Conservation (phyloP, 352 stramenopile species). For the Phytophthora podocarpi region DNA sequence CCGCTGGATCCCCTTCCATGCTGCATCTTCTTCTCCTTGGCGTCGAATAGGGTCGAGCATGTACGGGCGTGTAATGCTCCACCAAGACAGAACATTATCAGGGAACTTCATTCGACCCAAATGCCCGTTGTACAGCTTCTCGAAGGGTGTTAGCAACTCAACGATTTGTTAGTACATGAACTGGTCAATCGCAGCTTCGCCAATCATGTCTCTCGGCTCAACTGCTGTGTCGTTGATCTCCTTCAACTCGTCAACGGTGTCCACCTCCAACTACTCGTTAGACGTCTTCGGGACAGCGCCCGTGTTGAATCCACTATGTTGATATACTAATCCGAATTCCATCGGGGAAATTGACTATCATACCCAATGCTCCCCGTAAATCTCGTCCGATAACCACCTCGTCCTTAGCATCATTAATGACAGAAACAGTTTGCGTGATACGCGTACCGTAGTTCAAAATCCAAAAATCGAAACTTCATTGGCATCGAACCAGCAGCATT, state of each 20-base stretch:
- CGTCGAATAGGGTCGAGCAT: not conserved
- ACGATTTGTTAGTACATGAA: not conserved
- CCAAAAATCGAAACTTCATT: slow-evolving; percentile 8
- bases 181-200: not conserved
- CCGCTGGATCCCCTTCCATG: not conserved
- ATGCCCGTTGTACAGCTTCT: not conserved
- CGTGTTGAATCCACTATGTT: not conserved
- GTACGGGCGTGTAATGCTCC: not conserved
- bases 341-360: slow-evolving; percentile 1
- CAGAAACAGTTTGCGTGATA: not conserved
- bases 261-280: too few relatives aligned
- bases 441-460: not conserved
- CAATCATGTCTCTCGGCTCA: not conserved
- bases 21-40: not conserved
- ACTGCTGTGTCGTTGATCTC: slow-evolving; percentile 1
- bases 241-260: not conserved
- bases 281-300: too few relatives aligned
- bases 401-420: slow-evolving; percentile 1
- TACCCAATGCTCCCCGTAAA: not conserved
- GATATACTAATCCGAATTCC: not conserved
- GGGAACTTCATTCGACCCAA: slow-evolving; percentile 7
- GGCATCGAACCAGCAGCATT: not conserved
- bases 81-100: not conserved
- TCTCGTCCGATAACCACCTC: slow-evolving; percentile 4
- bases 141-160: not conserved